phyloP scores from a whole-genome alignment of 1,139 yeast genomes.

The Saccharomycopsis crataegensis region DNA sequence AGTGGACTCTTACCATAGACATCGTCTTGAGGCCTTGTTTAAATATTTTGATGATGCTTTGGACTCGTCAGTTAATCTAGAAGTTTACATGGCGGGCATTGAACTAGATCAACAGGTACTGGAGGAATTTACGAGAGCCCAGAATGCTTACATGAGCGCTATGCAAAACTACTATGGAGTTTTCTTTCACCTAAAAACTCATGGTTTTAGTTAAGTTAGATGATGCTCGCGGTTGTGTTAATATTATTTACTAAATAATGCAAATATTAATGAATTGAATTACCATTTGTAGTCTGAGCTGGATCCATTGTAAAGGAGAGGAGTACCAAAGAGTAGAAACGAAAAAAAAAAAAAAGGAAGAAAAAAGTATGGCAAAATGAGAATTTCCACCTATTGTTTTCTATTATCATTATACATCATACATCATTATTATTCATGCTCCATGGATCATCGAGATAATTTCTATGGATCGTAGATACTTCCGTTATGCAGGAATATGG shows the following conservation, averaged over 20 bases:
- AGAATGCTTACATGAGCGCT: constrained; percentile 2
- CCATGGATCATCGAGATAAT: too few species aligned
- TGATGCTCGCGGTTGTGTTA: background rate
- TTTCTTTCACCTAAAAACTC: background rate
- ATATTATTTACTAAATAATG: too few species aligned
- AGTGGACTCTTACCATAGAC: constrained; percentile 3
- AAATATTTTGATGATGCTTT: constrained; percentile 2
- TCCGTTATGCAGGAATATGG: too few species aligned
- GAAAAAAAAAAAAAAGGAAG: too few species aligned
- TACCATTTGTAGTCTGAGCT: too few species aligned
- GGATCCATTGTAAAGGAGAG: too few species aligned
- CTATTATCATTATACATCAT: too few species aligned
- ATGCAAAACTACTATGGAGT: constrained; percentile 10
- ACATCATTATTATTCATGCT: too few species aligned
- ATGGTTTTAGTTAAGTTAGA: background rate
- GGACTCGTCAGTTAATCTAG: background rate
- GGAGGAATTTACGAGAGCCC: constrained; percentile 6
- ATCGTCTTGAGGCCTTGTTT: background rate
- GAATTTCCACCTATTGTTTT: too few species aligned
- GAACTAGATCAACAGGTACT: constrained; percentile 8
- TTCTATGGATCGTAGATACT: too few species aligned
- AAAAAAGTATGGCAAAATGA: too few species aligned
- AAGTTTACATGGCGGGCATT: constrained; percentile 5
- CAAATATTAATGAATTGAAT: background rate
- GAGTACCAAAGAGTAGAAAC: too few species aligned